These are phyloP conservation scores for Penicillium argentinense DNA, from an alignment of 495 filamentous ascomycete genomes.

Conservation along the genomic window DNA sequence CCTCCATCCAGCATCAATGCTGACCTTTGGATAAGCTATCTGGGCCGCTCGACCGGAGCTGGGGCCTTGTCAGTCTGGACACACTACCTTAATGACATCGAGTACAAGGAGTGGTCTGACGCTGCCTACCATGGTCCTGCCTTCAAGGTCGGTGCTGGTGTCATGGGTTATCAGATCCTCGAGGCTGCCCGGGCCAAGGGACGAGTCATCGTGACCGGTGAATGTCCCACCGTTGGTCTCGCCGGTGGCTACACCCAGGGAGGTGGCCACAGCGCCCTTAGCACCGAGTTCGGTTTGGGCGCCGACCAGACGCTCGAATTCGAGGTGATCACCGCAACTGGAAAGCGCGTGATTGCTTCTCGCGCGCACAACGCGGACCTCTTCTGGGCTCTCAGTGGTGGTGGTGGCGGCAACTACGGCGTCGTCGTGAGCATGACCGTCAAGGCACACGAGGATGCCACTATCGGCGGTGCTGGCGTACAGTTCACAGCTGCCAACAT, in stretches of 20 bases:
- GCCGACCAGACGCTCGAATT: conserved; percentile 64
- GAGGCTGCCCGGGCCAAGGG: conserved; percentile 37
- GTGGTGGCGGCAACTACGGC: conserved; percentile 64
- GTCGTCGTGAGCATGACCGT: conserved; percentile 57
- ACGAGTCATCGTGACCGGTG: conserved; percentile 34
- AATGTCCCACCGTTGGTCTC: conserved; percentile 42
- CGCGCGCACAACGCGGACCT: conserved; percentile 56
- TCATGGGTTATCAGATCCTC: conserved; percentile 51
- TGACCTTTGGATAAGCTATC: no score
- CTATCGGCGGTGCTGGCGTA: conserved; percentile 28
- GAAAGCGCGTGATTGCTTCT: conserved; percentile 53
- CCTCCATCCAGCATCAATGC: neutral
- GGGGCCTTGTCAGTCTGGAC: conserved; percentile 60
- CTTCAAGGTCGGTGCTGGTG: conserved; percentile 56
- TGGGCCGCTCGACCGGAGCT: conserved; percentile 58
- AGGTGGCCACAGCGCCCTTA: conserved; percentile 61
- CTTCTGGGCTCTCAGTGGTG: conserved; percentile 69
- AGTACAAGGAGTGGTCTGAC: conserved; percentile 39
- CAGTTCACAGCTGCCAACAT: conserved; percentile 26
- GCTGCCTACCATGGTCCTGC: conserved; percentile 49
- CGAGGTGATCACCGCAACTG: conserved; percentile 59
- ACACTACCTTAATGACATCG: conserved; percentile 52
- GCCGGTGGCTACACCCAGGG: conserved; percentile 62
- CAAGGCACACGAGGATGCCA: conserved; percentile 43
- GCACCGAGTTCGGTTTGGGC: conserved; percentile 54